Conservation (phyloP, 176 grass and related monocot genomes). For the Zoysia japonica region DNA sequence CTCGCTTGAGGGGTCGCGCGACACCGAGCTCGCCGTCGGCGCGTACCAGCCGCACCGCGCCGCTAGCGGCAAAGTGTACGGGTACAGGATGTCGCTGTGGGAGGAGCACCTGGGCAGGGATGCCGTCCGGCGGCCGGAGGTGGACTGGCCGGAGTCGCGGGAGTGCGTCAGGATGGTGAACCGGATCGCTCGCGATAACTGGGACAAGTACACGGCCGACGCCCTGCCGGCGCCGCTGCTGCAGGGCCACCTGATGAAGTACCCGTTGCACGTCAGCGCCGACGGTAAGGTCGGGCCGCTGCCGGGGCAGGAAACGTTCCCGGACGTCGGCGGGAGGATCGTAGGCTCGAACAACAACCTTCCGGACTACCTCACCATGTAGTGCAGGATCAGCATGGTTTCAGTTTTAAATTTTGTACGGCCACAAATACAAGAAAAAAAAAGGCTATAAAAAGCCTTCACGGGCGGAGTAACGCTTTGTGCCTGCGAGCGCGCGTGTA, state of each 20-base stretch:
- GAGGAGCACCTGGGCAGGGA: constrained; percentile 61
- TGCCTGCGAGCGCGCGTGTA: too few species aligned
- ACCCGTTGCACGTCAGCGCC: constrained; percentile 38
- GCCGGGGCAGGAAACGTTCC: constrained; percentile 42
- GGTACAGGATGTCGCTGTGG: constrained; percentile 68
- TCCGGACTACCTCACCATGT: constrained; percentile 62
- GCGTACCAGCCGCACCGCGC: constrained; percentile 62
- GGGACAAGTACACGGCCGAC: constrained; percentile 33
- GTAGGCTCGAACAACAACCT: constrained; percentile 45
- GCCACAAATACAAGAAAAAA: too few species aligned
- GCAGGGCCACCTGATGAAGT: constrained; percentile 55
- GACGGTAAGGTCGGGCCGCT: constrained; percentile 29
- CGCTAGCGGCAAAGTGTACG: constrained; percentile 46
- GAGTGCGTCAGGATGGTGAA: constrained; percentile 52
- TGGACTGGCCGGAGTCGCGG: constrained; percentile 38
- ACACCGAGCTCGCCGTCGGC: constrained; percentile 91
- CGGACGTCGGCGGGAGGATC: constrained; percentile 58
- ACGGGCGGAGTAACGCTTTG: too few species aligned
- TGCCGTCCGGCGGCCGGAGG: not conserved
- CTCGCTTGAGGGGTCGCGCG: constrained; percentile 69
- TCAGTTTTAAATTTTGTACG: too few species aligned
- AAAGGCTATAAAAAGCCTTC: too few species aligned
- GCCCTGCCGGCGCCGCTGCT: not conserved
- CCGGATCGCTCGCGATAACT: constrained; percentile 35
- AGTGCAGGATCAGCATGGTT: not conserved